A percentile compares a stretch with the other conserved stretches of the same genome.
These are phyloP conservation scores for Simplicillium sp. DNA, from an alignment of 2,329 filamentous ascomycete genomes.

Conservation along the genomic window DNA sequence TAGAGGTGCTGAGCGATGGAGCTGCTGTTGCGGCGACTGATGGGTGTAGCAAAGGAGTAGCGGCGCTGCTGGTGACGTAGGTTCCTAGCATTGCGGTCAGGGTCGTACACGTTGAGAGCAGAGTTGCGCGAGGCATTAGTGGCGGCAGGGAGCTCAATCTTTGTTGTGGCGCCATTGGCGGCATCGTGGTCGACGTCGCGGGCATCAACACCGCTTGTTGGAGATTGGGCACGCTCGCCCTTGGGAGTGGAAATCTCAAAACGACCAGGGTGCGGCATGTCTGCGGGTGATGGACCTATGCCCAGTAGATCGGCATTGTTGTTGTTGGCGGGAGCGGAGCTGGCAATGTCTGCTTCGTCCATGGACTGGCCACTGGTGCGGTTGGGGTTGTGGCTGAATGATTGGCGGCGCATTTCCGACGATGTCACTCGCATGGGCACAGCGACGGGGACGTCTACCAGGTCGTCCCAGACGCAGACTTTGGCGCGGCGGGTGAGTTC, in stretches of 20 bases:
- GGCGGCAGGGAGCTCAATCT: background rate
- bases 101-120: constrained; percentile 32
- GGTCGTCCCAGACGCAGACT: constrained; percentile 95
- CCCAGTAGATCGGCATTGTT: constrained; percentile 55
- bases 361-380: constrained; percentile 26
- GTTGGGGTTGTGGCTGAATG: constrained; percentile 30
- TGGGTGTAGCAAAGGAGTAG: constrained; percentile 43
- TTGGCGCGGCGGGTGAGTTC: constrained; percentile 84
- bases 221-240: constrained; percentile 29
- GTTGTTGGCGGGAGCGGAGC: constrained; percentile 21
- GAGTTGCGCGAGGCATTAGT: background rate
- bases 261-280: constrained; percentile 65
- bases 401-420: constrained; percentile 67
- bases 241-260: constrained; percentile 54
- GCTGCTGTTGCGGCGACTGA: constrained; percentile 36
- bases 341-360: constrained; percentile 84
- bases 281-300: constrained; percentile 43
- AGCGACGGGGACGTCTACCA: constrained; percentile 91
- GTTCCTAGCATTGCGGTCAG: constrained; percentile 29
- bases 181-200: background rate
- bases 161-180: background rate
- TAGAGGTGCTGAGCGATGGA: constrained; percentile 45
- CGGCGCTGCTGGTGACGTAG: constrained; percentile 36
- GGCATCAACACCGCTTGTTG: constrained; percentile 18
- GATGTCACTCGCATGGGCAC: constrained; percentile 81